Evolutionary conservation across 2,329 filamentous ascomycete genomes (phyloP).

Genomic region (Ceratocystis eucalypticola): DNA sequence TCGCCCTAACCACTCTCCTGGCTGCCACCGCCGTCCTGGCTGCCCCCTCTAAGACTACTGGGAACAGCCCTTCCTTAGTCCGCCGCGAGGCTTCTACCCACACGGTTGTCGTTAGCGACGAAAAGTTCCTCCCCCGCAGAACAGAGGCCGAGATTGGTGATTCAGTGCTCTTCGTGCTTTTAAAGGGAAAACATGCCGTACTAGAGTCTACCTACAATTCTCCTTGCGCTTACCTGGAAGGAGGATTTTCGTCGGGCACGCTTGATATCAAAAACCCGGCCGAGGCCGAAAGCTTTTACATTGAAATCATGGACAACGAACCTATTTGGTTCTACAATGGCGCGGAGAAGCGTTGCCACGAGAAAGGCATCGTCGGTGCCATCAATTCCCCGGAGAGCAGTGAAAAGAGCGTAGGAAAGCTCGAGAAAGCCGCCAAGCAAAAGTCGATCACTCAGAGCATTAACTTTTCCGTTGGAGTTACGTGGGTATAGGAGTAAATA

Average conservation of each 20-base stretch:
- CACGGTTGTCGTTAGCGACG: background rate
- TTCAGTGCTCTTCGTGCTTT: constrained; percentile 42
- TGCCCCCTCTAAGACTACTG: background rate
- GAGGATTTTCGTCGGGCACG: background rate
- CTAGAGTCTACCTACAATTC: constrained; percentile 30
- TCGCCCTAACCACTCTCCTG: background rate
- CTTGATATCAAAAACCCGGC: too few relatives aligned
- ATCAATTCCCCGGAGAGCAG: constrained; percentile 23
- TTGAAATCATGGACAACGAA: constrained; percentile 16
- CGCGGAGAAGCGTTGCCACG: constrained; percentile 21
- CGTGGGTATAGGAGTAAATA: too few relatives aligned
- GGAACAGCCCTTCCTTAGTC: background rate
- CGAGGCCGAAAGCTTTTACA: constrained; percentile 27
- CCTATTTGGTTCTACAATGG: constrained; percentile 7
- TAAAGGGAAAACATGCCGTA: constrained; percentile 37
- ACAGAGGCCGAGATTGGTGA: constrained; percentile 37
- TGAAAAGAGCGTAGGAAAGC: background rate
- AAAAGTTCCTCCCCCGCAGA: constrained; percentile 37
- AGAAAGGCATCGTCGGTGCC: constrained; percentile 20
- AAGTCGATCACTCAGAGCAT: too few relatives aligned
- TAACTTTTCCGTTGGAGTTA: too few relatives aligned
- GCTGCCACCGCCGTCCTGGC: background rate
- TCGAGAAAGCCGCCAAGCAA: background rate
- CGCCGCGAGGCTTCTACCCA: background rate
- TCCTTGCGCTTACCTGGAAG: constrained; percentile 26